A percentile compares a stretch with the other conserved stretches of the same genome.
Conservation (phyloP, 345 rosid species). For the Salix exigua region DNA sequence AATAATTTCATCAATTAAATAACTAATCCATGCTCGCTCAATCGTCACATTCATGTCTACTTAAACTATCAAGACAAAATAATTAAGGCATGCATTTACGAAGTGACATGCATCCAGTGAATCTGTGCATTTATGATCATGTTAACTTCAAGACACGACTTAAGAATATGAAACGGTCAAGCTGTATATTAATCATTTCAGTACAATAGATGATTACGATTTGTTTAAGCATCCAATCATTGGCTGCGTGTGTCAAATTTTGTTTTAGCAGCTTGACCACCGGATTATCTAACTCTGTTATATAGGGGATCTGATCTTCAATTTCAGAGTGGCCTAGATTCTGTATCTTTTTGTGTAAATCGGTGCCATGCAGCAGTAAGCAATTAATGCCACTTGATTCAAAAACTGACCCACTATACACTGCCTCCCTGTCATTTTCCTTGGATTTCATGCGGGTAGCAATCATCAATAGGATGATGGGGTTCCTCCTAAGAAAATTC, state of each 20-base stretch:
- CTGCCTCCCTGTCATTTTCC: constrained; percentile 7
- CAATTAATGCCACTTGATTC: not conserved
- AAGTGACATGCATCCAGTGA: not conserved
- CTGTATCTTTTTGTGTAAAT: not conserved
- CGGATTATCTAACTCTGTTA: not conserved
- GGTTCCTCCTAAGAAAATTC: not conserved
- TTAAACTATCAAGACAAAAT: not conserved
- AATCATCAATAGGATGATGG: constrained; percentile 5
- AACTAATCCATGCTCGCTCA: not conserved
- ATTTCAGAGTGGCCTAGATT: not conserved
- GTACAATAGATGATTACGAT: constrained; percentile 3
- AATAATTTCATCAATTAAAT: not conserved
- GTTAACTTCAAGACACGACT: not conserved
- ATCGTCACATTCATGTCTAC: not conserved
- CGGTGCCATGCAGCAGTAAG: not conserved
- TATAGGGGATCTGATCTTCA: not conserved
- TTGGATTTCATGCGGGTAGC: not conserved
- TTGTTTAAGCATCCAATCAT: constrained; percentile 2
- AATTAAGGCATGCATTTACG: not conserved
- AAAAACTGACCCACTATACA: not conserved
- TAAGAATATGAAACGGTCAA: not conserved
- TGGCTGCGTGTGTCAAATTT: not conserved
- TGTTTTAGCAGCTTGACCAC: not conserved
- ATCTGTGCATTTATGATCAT: not conserved
- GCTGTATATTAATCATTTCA: not conserved